Conservation (phyloP, 2,329 filamentous ascomycete species). For the Hymenotorrendiella dingleyae region DNA sequence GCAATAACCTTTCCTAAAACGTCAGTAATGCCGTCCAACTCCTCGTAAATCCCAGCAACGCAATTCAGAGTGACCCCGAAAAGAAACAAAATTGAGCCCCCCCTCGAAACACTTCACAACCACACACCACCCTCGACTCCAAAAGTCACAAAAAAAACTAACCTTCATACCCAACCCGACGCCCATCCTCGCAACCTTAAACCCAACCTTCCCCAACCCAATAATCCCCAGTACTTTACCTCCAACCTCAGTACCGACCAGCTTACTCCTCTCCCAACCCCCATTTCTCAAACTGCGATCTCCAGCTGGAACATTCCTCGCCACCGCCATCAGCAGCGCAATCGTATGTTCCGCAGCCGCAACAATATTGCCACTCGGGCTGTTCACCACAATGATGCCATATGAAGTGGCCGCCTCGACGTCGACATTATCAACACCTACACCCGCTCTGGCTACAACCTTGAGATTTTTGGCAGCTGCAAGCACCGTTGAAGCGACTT, state of each 20-base stretch:
- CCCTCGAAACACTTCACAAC: too few relatives aligned
- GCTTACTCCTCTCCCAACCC: conserved; percentile 67
- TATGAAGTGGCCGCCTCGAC: conserved; percentile 64
- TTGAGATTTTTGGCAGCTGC: conserved; percentile 61
- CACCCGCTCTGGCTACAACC: conserved; percentile 74
- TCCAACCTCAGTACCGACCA: conserved; percentile 73
- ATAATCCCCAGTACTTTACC: conserved; percentile 72
- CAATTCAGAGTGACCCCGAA: too few relatives aligned
- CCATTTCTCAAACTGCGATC: conserved; percentile 64
- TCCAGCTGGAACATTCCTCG: conserved; percentile 66
- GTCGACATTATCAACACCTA: conserved; percentile 75
- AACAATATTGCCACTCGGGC: conserved; percentile 71
- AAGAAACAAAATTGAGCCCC: too few relatives aligned
- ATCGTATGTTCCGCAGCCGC: conserved; percentile 77
- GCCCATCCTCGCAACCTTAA: conserved; percentile 74
- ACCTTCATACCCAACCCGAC: conserved; percentile 71
- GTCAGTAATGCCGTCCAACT: too few relatives aligned
- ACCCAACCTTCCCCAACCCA: conserved; percentile 75
- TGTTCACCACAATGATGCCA: conserved; percentile 77
- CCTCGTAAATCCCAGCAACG: too few relatives aligned
- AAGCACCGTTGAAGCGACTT: conserved; percentile 66
- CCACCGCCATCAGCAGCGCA: conserved; percentile 66
- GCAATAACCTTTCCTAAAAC: too few relatives aligned
- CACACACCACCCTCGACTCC: too few relatives aligned
- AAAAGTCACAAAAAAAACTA: too few relatives aligned